phyloP scores from a whole-genome alignment of 1,284 basidiomycete species.

The Fomitopsis pinicola region DNA sequence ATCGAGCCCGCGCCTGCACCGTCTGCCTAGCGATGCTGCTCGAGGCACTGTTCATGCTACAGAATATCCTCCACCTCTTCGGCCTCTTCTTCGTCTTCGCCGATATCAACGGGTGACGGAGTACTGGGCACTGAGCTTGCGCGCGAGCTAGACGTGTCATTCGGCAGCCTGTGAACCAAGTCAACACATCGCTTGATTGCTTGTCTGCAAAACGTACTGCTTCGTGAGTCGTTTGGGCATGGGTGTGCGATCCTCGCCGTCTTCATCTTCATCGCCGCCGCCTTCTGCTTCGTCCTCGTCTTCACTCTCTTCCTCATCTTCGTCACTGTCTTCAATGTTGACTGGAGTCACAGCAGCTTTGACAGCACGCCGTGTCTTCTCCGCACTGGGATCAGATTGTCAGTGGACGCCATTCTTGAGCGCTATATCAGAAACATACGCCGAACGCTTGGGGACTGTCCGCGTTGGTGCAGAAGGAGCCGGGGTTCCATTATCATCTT shows the following conservation, averaged over 20 bases:
- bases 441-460: constrained; percentile 30
- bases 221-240: constrained; percentile 6
- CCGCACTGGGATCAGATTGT: constrained; percentile 11
- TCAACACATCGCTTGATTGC: neutral
- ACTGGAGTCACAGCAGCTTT: constrained; percentile 17
- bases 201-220: neutral
- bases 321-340: constrained; percentile 31
- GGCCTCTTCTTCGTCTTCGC: constrained; percentile 1
- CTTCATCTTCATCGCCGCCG: constrained; percentile 22
- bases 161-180: neutral
- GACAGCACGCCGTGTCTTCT: constrained; percentile 23
- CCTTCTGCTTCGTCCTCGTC: constrained; percentile 18
- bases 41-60: neutral
- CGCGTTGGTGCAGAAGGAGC: constrained; percentile 26
- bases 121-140: neutral
- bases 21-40: no score
- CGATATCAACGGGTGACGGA: neutral
- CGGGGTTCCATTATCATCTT: constrained; percentile 29
- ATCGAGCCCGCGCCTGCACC: no score
- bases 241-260: constrained; percentile 29
- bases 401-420: neutral
- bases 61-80: constrained; percentile 1
- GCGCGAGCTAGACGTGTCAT: neutral
- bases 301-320: constrained; percentile 29
- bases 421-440: constrained; percentile 22